These are phyloP conservation scores for Coemansia sp. DNA, from an alignment of 192 early-diverging fungal species.

Conservation along the genomic window DNA sequence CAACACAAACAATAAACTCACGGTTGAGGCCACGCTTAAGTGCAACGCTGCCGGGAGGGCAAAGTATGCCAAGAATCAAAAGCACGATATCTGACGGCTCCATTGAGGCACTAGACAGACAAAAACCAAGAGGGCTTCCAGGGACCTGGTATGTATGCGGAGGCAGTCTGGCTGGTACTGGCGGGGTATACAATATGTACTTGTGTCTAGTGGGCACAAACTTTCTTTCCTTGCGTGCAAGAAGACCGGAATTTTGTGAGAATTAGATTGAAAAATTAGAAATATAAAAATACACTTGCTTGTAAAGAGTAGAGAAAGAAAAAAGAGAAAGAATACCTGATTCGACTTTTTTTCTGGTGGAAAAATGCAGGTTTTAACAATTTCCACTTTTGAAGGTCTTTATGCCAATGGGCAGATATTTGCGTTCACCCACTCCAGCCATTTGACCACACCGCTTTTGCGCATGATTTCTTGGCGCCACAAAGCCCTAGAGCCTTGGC, in stretches of 20 bases:
- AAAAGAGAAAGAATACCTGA: too few species aligned
- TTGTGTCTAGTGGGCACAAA: not conserved
- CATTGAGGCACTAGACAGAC: constrained; percentile 9
- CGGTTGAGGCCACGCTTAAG: constrained; percentile 64
- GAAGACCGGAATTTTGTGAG: not conserved
- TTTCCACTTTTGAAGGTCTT: not conserved
- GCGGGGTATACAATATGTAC: too few species aligned
- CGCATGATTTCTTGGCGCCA: constrained; percentile 4
- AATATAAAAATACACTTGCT: constrained; percentile 6
- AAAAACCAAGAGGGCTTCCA: not conserved
- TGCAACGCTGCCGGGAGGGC: constrained; percentile 66
- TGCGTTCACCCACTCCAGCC: too few species aligned
- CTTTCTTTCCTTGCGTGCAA: not conserved
- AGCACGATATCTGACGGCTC: constrained; percentile 53
- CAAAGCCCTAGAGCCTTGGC: not conserved
- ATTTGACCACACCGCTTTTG: not conserved
- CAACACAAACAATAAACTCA: constrained; percentile 70
- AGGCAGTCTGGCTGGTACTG: not conserved
- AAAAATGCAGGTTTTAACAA: too few species aligned
- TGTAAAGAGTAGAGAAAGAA: constrained; percentile 7
- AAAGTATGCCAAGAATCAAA: constrained; percentile 44
- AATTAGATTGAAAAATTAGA: too few species aligned
- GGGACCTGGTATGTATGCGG: not conserved
- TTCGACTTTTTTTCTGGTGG: not conserved
- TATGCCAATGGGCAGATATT: too few species aligned